Conservation (phyloP, 352 stramenopile species). For the Phytophthora palmivora region DNA sequence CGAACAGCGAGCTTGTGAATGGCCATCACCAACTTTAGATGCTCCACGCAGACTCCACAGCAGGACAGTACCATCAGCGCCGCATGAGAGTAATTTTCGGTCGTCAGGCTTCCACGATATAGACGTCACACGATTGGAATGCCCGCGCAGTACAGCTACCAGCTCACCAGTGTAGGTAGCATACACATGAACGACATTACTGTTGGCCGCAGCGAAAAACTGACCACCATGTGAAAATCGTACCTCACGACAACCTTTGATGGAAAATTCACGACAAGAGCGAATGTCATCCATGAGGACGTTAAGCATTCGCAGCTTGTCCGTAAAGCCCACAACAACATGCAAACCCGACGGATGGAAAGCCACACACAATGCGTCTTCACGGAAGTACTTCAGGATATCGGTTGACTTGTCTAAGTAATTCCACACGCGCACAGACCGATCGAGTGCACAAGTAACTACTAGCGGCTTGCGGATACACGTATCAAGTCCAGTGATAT, state of each 20-base stretch:
- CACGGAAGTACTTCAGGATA: constrained; percentile 92
- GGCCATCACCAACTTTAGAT: constrained; percentile 79
- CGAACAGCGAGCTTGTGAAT: constrained; percentile 77
- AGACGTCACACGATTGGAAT: constrained; percentile 85
- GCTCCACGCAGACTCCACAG: constrained; percentile 80
- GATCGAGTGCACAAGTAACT: constrained; percentile 91
- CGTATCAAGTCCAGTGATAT: constrained; percentile 94
- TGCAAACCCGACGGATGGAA: constrained; percentile 93
- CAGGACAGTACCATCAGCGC: constrained; percentile 78
- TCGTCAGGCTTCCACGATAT: constrained; percentile 85
- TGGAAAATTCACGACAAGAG: constrained; percentile 89
- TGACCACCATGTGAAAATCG: constrained; percentile 92
- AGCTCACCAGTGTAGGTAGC: constrained; percentile 82
- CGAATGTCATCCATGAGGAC: constrained; percentile 95
- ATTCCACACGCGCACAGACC: constrained; percentile 94
- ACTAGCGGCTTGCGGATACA: constrained; percentile 93
- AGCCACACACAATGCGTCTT: constrained; percentile 88
- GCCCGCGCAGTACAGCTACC: constrained; percentile 75
- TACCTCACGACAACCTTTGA: constrained; percentile 93
- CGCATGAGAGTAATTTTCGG: constrained; percentile 76
- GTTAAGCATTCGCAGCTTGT: constrained; percentile 95
- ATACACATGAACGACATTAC: constrained; percentile 90
- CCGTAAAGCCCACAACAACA: constrained; percentile 91
- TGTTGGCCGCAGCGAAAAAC: constrained; percentile 91
- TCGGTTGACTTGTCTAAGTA: constrained; percentile 93